Conservation (phyloP, 345 rosid genomes). For the Brassica nigra region DNA sequence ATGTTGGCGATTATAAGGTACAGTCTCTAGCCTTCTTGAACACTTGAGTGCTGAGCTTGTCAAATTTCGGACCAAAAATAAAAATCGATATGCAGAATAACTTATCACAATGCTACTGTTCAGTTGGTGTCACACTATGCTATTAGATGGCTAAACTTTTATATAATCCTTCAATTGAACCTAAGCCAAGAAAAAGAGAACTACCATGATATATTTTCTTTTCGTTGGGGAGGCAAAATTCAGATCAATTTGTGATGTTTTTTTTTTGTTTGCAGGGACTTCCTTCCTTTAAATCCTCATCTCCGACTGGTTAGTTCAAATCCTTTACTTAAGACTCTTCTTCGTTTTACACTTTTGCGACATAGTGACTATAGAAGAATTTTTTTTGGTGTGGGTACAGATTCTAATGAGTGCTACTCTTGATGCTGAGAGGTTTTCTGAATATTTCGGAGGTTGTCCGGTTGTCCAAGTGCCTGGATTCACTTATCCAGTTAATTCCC, state of each 20-base stretch:
- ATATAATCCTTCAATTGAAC: background rate
- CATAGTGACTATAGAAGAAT: background rate
- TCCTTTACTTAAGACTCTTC: background rate
- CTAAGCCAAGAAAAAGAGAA: background rate
- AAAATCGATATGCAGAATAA: background rate
- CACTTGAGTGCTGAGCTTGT: slow-evolving; percentile 13
- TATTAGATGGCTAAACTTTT: slow-evolving; percentile 6
- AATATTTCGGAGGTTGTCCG: slow-evolving; percentile 96
- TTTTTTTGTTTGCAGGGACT: slow-evolving; percentile 65
- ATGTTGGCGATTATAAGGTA: slow-evolving; percentile 92
- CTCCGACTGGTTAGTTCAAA: slow-evolving; percentile 88
- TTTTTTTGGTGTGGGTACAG: slow-evolving; percentile 38
- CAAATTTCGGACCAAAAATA: slow-evolving; percentile 7
- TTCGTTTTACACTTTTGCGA: slow-evolving; percentile 11
- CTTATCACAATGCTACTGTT: background rate
- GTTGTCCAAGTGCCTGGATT: slow-evolving; percentile 86
- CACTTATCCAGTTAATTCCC: slow-evolving; percentile 75
- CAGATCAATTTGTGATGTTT: slow-evolving; percentile 27
- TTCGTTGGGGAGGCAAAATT: background rate
- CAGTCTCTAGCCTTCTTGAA: slow-evolving; percentile 30
- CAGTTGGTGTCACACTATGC: background rate
- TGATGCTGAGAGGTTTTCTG: slow-evolving; percentile 85
- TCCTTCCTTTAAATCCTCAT: slow-evolving; percentile 75
- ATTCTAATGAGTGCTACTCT: slow-evolving; percentile 98
- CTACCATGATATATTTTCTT: background rate